Base-by-base conservation (phyloP, 2,329 filamentous ascomycete genomes). In the Colletotrichum neosansevieriae region DNA sequence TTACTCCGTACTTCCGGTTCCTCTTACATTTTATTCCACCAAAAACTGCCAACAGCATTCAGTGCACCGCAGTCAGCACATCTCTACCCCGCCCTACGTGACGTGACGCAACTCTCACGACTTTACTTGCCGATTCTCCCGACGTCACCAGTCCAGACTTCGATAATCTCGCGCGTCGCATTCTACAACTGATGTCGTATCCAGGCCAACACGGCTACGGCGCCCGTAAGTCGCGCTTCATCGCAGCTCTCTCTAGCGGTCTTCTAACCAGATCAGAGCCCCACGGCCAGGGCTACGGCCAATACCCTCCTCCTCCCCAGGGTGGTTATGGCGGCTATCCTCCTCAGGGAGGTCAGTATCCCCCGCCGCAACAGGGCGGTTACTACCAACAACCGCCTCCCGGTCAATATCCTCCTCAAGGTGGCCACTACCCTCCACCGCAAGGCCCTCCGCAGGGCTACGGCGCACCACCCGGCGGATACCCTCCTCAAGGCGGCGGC, bases 251-350 rank as follows among this genome's bases (percentile, higher is more conserved):
- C 21, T n/a, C 38, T 4, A 10, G 12, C 34, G 12, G 21, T 54
- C 17, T 9, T 24, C 62, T 21, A 19, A 29, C 36, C 24, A 21
- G 17, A 56, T 13, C 32, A 69, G 67, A 69, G 67, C 67, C 62
- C 24, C 67, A 66, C 42, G 76, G 76, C 34, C 79, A 81, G 70
- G 80, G 79, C 71, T 82, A 82, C 71, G 78, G 79, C 44, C 79
- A 79, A 67, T 76, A 78, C 29, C 75, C 75, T 34, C 74, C 76
- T 5, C 75, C 75, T 53, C 75, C 72, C 17, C 74, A 75, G 3
- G 76, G 70, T 61, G 72, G 71, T 13, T 80, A 80, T 71, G 74
- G 76, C 42, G 63, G 58, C 29, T 73, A 72, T 44, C 73, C 71
- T 15, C 73, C 73, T n/a, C 72, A 73, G 12, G 73, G 74, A 32